phyloP scores from a whole-genome alignment of 2,329 filamentous ascomycete genomes.

The Cladophialophora exuberans region DNA sequence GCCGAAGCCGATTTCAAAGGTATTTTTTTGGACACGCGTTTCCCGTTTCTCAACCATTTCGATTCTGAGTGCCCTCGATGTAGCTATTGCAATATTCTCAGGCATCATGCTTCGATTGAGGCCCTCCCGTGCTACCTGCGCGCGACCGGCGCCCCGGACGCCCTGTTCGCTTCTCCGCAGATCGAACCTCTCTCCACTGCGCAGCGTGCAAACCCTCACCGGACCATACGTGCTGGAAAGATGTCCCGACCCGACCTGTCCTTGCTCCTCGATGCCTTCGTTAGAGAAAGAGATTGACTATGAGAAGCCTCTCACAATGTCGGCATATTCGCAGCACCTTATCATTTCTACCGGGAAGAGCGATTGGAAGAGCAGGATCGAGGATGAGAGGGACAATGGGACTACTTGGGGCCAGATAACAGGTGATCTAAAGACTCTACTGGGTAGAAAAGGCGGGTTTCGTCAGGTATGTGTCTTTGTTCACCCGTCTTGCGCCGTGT shows the following conservation, averaged over 20 bases:
- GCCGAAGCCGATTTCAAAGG: too few species aligned
- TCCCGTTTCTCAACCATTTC: too few species aligned
- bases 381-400: constrained; percentile 67
- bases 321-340: constrained; percentile 78
- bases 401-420: constrained; percentile 52
- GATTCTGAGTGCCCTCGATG: too few species aligned
- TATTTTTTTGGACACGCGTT: too few species aligned
- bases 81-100: too few species aligned
- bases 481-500: background rate
- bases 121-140: constrained; percentile 3
- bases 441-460: constrained; percentile 68
- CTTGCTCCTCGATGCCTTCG: constrained; percentile 71
- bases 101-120: constrained; percentile 25
- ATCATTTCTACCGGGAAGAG: constrained; percentile 77
- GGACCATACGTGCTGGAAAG: constrained; percentile 52
- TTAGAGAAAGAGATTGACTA: constrained; percentile 73
- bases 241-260: constrained; percentile 77
- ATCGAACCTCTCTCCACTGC: constrained; percentile 5
- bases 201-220: constrained; percentile 28
- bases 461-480: constrained; percentile 58
- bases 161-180: background rate
- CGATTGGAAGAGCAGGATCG: constrained; percentile 84
- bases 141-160: background rate
- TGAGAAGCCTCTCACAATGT: constrained; percentile 70
- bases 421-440: constrained; percentile 69